These are phyloP conservation scores for Lycium barbarum DNA, from an alignment of 257 asterid genomes.

Conservation along the genomic window DNA sequence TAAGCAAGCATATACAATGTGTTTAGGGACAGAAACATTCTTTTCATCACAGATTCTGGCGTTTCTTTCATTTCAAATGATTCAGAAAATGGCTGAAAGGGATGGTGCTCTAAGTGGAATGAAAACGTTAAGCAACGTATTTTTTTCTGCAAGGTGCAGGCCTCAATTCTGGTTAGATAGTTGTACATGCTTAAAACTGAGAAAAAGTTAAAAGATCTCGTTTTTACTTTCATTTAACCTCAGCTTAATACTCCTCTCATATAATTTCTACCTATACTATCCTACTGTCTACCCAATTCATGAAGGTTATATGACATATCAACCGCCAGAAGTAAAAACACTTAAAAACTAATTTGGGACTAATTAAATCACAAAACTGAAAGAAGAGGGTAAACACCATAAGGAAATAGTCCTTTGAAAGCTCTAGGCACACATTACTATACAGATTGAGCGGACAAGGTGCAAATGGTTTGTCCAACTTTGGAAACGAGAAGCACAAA, in stretches of 20 bases:
- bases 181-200: background rate
- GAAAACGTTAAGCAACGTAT: background rate
- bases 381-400: background rate
- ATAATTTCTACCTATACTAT: slow-evolving; percentile 10
- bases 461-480: slow-evolving; percentile 5
- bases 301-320: slow-evolving; percentile 7
- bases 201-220: background rate
- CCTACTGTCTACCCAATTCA: background rate
- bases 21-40: background rate
- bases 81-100: background rate
- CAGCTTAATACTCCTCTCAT: slow-evolving; percentile 11
- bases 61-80: background rate
- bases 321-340: background rate
- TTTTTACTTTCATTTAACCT: slow-evolving; percentile 2
- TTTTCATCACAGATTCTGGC: background rate
- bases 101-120: background rate
- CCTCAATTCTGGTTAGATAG: background rate
- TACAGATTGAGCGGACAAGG: slow-evolving; percentile 14
- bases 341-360: background rate
- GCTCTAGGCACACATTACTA: slow-evolving; percentile 9
- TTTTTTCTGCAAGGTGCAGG: background rate
- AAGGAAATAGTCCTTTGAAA: background rate
- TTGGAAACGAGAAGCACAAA: background rate
- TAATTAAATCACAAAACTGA: slow-evolving; percentile 15
- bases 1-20: background rate